A percentile compares a stretch with the other conserved stretches of the same genome.
These are phyloP conservation scores for Cercis canadensis DNA, from an alignment of 306 rosid genomes.

Conservation along the genomic window DNA sequence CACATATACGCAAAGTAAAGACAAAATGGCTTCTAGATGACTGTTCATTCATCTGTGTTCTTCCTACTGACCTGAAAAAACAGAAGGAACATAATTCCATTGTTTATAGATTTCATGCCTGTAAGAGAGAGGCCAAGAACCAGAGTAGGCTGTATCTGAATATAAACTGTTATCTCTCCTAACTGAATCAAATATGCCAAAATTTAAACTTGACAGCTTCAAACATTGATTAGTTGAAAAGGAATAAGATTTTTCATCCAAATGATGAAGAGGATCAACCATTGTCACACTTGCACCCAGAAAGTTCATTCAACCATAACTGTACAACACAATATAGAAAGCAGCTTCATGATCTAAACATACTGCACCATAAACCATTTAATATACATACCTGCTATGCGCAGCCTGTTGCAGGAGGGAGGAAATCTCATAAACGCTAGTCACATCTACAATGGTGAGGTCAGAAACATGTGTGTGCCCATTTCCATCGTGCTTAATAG, in stretches of 20 bases:
- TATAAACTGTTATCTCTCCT: constrained; percentile 1
- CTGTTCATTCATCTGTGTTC: constrained; percentile 94
- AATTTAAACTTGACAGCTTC: constrained; percentile 1
- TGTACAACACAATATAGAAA: constrained; percentile 1
- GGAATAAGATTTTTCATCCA: constrained; percentile 21
- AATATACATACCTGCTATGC: constrained; percentile 68
- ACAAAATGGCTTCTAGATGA: constrained; percentile 97
- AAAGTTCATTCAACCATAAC: constrained; percentile 25
- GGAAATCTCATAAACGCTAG: constrained; percentile 82
- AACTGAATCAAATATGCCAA: constrained; percentile 1
- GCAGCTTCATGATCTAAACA: constrained; percentile 14
- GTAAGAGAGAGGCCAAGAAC: constrained; percentile 14
- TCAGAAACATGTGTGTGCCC: constrained; percentile 90
- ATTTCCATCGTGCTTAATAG: constrained; percentile 86
- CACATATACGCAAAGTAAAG: constrained; percentile 89
- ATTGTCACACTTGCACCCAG: constrained; percentile 14
- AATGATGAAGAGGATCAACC: not conserved
- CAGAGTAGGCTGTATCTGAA: not conserved
- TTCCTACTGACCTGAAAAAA: constrained; percentile 85
- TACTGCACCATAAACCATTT: not conserved
- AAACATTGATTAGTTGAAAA: constrained; percentile 6
- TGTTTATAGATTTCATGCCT: not conserved
- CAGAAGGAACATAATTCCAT: constrained; percentile 28
- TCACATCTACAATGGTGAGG: constrained; percentile 79
- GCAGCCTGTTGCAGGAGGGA: constrained; percentile 91